phyloP scores from a whole-genome alignment of 148 eudicot species.

The Rhododendron ferrugineum region DNA sequence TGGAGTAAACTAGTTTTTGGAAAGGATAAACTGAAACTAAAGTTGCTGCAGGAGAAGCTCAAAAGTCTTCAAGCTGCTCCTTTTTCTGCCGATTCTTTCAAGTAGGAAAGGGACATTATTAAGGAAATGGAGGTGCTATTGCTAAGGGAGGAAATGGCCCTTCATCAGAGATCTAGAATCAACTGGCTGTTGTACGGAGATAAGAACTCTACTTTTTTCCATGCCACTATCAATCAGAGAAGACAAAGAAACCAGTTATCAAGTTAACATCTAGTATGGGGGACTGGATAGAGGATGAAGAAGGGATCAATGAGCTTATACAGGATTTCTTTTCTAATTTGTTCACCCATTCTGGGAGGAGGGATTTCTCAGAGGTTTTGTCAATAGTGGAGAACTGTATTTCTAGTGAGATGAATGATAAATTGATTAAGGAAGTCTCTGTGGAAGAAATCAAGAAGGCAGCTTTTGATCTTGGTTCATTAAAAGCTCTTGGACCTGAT shows the following conservation, averaged over 20 bases:
- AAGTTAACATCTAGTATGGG: not conserved
- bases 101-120: not conserved
- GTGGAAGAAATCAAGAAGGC: no score
- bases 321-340: no score
- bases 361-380: no score
- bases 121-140: not conserved
- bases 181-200: not conserved
- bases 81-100: fast-evolving
- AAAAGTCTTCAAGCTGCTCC: not conserved
- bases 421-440: no score
- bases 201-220: not conserved
- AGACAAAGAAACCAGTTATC: not conserved
- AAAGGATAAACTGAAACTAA: not conserved
- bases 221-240: not conserved
- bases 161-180: not conserved
- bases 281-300: not conserved
- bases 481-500: no score
- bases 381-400: no score
- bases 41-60: not conserved
- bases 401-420: no score
- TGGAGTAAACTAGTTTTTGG: not conserved
- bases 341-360: no score
- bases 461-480: no score
- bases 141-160: not conserved
- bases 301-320: no score